Evolutionary conservation across 441 rosid species (phyloP).

Genomic region (Croton setiger): DNA sequence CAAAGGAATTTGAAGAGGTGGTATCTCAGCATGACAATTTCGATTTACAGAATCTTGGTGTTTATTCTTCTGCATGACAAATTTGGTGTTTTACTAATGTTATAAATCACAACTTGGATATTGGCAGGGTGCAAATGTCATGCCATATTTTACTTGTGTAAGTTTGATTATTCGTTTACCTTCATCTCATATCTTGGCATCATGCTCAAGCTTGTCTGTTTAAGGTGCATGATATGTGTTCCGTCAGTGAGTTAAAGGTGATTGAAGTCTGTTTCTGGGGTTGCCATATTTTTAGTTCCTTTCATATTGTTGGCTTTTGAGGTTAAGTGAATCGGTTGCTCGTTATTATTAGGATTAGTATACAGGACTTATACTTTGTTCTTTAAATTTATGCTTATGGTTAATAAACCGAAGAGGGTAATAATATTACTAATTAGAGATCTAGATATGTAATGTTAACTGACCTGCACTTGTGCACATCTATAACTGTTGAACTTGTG

Average conservation of each 20-base stretch:
- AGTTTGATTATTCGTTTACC: neutral
- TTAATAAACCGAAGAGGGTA: neutral
- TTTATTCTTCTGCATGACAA: neutral
- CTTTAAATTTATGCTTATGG: neutral
- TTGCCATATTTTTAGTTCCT: neutral
- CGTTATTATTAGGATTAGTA: neutral
- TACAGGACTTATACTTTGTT: neutral
- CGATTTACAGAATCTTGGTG: neutral
- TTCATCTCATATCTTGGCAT: neutral
- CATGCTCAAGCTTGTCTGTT: neutral
- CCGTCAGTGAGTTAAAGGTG: neutral
- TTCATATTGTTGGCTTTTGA: neutral
- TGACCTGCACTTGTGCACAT: neutral
- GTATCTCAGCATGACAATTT: neutral
- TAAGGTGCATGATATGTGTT: neutral
- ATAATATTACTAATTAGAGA: neutral
- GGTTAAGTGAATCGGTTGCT: neutral
- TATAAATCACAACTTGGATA: neutral
- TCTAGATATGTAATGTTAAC: neutral
- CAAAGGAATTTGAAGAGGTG: neutral
- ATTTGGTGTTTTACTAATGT: neutral
- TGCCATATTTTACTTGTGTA: neutral
- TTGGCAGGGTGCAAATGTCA: too few relatives aligned
- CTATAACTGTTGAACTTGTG: neutral
- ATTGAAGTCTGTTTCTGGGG: neutral